These are phyloP conservation scores for Daedalea quercina DNA, from an alignment of 768 basidiomycete species.

Conservation along the genomic window DNA sequence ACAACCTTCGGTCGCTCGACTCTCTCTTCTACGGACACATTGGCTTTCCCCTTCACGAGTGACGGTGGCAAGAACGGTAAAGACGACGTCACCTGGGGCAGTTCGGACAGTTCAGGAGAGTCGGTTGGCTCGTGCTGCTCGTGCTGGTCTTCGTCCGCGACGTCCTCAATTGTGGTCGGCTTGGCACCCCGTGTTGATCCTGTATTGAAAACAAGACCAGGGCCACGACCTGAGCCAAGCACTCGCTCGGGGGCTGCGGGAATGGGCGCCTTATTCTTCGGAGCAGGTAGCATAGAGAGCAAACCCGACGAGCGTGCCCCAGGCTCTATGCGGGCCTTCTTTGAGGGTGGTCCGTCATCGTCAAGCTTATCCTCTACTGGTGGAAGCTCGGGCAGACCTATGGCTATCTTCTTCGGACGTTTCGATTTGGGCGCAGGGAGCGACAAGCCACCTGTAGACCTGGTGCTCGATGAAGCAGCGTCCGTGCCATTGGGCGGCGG, in stretches of 20 bases:
- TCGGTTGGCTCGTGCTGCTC: constrained; percentile 4
- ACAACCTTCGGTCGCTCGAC: constrained; percentile 9
- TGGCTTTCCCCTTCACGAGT: constrained; percentile 51
- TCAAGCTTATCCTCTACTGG: constrained; percentile 31
- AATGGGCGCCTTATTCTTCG: constrained; percentile 50
- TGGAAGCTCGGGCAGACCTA: constrained; percentile 46
- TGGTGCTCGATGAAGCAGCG: constrained; percentile 12
- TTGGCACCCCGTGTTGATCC: constrained; percentile 14
- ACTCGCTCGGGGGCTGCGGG: constrained; percentile 41
- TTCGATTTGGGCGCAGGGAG: constrained; percentile 38
- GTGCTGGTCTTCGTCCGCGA: constrained; percentile 14
- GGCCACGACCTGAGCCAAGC: constrained; percentile 57
- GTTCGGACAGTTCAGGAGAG: constrained; percentile 1
- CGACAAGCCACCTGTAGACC: constrained; percentile 20
- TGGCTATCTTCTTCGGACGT: constrained; percentile 54
- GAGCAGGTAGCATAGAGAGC: constrained; percentile 69
- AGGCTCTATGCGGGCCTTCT: constrained; percentile 45
- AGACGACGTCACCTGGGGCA: constrained; percentile 19
- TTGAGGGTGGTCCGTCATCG: constrained; percentile 42
- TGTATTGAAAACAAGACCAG: constrained; percentile 54
- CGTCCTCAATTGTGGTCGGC: constrained; percentile 23
- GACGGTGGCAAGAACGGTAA: constrained; percentile 54
- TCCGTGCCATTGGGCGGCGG: constrained; percentile 6
- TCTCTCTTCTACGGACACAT: constrained; percentile 30
- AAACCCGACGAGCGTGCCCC: constrained; percentile 59